Conservation (phyloP, 352 stramenopile genomes). For the Halophytophthora batemanensis region DNA sequence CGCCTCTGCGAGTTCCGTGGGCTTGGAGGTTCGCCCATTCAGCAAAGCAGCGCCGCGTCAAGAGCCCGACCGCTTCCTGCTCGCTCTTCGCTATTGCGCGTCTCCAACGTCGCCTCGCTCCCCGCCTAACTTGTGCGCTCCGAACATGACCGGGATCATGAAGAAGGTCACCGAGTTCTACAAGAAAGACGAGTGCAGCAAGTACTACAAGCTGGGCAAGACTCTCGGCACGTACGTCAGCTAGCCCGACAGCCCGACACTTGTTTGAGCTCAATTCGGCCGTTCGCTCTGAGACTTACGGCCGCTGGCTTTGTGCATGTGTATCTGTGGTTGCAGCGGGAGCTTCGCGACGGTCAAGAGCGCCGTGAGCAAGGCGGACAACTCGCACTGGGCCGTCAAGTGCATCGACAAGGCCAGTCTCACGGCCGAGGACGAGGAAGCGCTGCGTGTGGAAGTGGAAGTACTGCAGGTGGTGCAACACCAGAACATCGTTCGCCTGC, state of each 20-base stretch:
- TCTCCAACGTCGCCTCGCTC: not conserved
- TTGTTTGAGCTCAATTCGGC: not conserved
- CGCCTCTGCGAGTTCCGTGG: no score
- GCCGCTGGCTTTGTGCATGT: slow-evolving; percentile 1
- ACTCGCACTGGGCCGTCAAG: slow-evolving; percentile 78
- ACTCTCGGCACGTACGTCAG: slow-evolving; percentile 80
- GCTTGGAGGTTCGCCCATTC: no score
- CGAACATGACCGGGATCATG: slow-evolving; percentile 73
- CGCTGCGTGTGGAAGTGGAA: slow-evolving; percentile 77
- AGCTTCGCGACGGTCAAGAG: slow-evolving; percentile 87
- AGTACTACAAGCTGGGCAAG: slow-evolving; percentile 89
- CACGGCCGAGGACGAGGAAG: slow-evolving; percentile 78
- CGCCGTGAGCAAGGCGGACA: slow-evolving; percentile 73
- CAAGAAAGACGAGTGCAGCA: slow-evolving; percentile 86
- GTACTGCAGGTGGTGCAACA: slow-evolving; percentile 83
- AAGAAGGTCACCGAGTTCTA: slow-evolving; percentile 88
- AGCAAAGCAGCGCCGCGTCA: no score
- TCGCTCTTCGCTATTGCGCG: no score
- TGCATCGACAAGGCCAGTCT: slow-evolving; percentile 83
- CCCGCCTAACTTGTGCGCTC: not conserved
- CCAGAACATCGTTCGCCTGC: slow-evolving; percentile 85
- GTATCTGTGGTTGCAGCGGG: slow-evolving; percentile 31
- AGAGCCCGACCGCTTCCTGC: no score
- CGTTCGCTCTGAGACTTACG: slow-evolving; percentile 1
- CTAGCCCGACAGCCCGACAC: not conserved